Evolutionary conservation across 257 asterid species (phyloP).

Genomic region (Petunia axillaris): DNA sequence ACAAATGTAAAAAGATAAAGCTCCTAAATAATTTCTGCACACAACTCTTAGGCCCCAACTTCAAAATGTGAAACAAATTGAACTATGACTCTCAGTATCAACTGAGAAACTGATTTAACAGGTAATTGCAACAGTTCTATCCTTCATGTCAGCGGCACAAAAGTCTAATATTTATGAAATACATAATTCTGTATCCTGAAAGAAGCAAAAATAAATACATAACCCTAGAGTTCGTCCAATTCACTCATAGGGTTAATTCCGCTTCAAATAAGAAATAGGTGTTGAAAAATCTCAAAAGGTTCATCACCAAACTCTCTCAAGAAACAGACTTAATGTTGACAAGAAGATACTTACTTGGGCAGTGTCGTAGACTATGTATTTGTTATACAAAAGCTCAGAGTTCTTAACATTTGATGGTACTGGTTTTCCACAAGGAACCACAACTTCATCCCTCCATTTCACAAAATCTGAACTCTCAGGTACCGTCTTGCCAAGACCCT

Average conservation of each 20-base stretch:
- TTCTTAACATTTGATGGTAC: slow-evolving; percentile 67
- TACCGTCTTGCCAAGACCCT: slow-evolving; percentile 85
- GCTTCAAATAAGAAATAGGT: slow-evolving; percentile 19
- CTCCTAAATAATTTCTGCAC: not conserved
- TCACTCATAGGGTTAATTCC: not conserved
- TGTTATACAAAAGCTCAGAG: slow-evolving; percentile 89
- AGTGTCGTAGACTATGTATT: slow-evolving; percentile 81
- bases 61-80: not conserved
- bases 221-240: slow-evolving; percentile 16
- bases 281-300: not conserved
- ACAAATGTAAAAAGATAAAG: not conserved
- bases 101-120: not conserved
- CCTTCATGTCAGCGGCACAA: not conserved
- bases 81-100: not conserved
- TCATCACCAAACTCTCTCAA: slow-evolving; percentile 5
- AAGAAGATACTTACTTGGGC: slow-evolving; percentile 71
- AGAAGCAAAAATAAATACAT: slow-evolving; percentile 16
- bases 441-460: slow-evolving; percentile 82
- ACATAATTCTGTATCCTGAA: not conserved
- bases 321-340: not conserved
- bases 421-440: slow-evolving; percentile 91
- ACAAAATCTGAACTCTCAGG: slow-evolving; percentile 71
- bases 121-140: not conserved
- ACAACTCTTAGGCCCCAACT: slow-evolving; percentile 6
- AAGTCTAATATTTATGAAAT: not conserved